Conservation (phyloP, 1,139 yeast species). For the Debaryomyces singareniensis region DNA sequence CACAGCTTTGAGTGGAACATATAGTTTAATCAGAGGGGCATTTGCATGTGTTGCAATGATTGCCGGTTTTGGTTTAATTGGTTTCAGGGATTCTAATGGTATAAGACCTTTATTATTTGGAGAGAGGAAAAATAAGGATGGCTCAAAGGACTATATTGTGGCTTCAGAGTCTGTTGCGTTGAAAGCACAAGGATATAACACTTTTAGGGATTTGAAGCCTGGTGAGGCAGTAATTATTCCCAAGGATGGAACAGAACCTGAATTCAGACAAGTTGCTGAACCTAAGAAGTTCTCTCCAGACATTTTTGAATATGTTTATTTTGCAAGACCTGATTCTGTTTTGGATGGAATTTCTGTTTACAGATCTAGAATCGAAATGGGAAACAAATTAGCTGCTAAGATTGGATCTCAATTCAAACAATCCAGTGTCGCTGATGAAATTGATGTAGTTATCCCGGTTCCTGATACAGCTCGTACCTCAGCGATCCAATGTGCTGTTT, state of each 20-base stretch:
- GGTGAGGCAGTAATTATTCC: conserved; percentile 96
- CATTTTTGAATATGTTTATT: conserved; percentile 93
- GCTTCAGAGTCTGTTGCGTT: conserved; percentile 94
- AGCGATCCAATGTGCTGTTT: conserved; percentile 87
- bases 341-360: conserved; percentile 94
- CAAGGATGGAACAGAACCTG: conserved; percentile 61
- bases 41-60: conserved; percentile 93
- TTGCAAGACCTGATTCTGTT: conserved; percentile 96
- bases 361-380: conserved; percentile 91
- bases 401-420: conserved; percentile 42
- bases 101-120: conserved; percentile 88
- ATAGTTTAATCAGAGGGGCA: conserved; percentile 80
- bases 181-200: conserved; percentile 84
- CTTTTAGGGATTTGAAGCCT: conserved; percentile 77
- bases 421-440: conserved; percentile 44
- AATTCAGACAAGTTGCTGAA: conserved; percentile 82
- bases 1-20: conserved; percentile 78
- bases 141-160: conserved; percentile 86
- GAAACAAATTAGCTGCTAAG: conserved; percentile 75
- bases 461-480: conserved; percentile 97
- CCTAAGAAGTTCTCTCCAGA: conserved; percentile 83
- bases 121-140: conserved; percentile 62
- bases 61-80: conserved; percentile 93
- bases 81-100: conserved; percentile 96
- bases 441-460: conserved; percentile 95